A percentile compares a stretch with the other conserved stretches of the same genome.
These are phyloP conservation scores for Coemansia sp. DNA, from an alignment of 192 early-diverging fungal species.

Conservation along the genomic window DNA sequence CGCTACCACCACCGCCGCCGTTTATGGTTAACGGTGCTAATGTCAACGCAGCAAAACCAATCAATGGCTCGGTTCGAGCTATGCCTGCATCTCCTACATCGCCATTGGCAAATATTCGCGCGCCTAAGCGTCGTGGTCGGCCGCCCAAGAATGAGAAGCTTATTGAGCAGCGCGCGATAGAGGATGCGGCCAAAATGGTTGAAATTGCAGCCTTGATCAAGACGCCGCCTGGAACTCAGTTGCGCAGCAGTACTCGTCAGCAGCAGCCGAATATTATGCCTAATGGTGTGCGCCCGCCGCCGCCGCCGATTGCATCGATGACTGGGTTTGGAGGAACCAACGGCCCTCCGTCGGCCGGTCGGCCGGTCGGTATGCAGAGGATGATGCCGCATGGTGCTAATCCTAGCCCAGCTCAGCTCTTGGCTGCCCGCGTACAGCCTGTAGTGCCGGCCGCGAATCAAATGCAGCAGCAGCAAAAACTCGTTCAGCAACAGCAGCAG, in stretches of 20 bases:
- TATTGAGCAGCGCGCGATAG: conserved; percentile 48
- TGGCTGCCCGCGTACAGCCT: conserved; percentile 12
- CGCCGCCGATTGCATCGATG: too few species aligned
- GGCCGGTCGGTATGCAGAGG: neutral
- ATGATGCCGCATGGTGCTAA: neutral
- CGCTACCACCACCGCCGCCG: conserved; percentile 14
- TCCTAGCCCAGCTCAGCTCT: neutral
- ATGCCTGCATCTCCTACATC: neutral
- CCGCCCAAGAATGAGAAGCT: conserved; percentile 57
- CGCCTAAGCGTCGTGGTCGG: conserved; percentile 44
- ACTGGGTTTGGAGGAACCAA: neutral
- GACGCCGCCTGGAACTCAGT: conserved; percentile 8
- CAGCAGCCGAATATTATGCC: neutral
- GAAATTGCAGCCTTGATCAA: conserved; percentile 26
- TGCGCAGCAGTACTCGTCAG: neutral
- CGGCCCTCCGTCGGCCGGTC: neutral
- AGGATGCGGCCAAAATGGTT: conserved; percentile 36
- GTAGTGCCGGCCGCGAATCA: neutral
- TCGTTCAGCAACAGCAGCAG: neutral
- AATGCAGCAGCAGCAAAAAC: neutral
- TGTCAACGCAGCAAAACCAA: neutral
- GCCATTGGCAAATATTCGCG: conserved; percentile 2
- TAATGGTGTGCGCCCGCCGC: conserved; percentile 12
- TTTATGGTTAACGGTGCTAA: conserved; percentile 15
- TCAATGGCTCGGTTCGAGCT: neutral